phyloP scores from a whole-genome alignment of 2,329 filamentous ascomycete genomes.

The Ampelomyces quisqualis region DNA sequence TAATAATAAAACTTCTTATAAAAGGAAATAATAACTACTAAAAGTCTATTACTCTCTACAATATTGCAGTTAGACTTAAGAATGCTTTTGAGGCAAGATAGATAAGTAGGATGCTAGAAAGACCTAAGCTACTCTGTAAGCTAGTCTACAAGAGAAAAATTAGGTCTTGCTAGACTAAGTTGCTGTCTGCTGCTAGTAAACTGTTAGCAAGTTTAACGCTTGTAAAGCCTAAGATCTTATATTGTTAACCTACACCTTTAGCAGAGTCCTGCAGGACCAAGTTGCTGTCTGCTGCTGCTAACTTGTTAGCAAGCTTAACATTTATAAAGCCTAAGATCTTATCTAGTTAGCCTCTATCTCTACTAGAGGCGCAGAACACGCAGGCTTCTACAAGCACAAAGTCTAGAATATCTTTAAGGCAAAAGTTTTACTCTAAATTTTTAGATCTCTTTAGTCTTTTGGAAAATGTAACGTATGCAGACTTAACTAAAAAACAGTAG shows the following conservation, averaged over 20 bases:
- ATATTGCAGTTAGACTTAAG: slow-evolving; percentile 12
- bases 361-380: slow-evolving; percentile 1
- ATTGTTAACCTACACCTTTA: too few relatives aligned
- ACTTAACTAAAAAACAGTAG: slow-evolving; percentile 11
- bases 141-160: slow-evolving; percentile 8
- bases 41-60: slow-evolving; percentile 12
- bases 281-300: not conserved
- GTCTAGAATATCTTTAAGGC: slow-evolving; percentile 1
- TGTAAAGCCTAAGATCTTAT: too few relatives aligned
- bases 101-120: slow-evolving; percentile 7
- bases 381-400: slow-evolving; percentile 1
- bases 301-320: not conserved
- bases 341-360: not conserved
- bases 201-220: not conserved
- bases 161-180: not conserved
- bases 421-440: slow-evolving; percentile 7
- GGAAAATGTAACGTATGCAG: not conserved
- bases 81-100: slow-evolving; percentile 12
- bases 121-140: slow-evolving; percentile 10
- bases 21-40: slow-evolving; percentile 10
- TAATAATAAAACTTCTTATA: slow-evolving; percentile 11
- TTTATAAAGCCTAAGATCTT: slow-evolving; percentile 1
- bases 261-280: too few relatives aligned
- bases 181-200: not conserved
- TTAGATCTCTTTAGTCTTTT: slow-evolving; percentile 7